Evolutionary conservation across 441 rosid genomes (phyloP).

Genomic region (Adansonia rubrostipa): DNA sequence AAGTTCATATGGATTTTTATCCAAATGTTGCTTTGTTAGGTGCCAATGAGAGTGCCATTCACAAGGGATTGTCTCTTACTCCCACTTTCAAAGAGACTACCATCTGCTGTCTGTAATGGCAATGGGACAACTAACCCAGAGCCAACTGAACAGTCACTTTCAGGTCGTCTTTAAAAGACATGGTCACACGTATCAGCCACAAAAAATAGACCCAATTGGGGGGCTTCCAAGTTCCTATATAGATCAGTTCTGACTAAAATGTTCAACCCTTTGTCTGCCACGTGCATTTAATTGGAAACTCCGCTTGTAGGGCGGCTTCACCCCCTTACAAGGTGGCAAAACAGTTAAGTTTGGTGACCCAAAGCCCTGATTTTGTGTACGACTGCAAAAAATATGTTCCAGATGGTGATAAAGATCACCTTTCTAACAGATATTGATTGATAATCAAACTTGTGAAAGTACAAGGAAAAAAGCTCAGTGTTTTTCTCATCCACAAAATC

Average conservation of each 20-base stretch:
- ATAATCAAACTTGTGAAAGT: not conserved
- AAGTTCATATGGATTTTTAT: slow-evolving; percentile 33
- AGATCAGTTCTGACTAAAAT: slow-evolving; percentile 12
- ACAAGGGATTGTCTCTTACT: slow-evolving; percentile 53
- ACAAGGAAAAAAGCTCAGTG: not conserved
- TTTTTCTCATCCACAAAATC: not conserved
- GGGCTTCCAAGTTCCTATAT: slow-evolving; percentile 2
- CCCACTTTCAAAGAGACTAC: slow-evolving; percentile 16
- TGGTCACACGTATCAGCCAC: slow-evolving; percentile 29
- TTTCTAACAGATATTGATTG: not conserved
- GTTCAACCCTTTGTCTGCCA: slow-evolving; percentile 29
- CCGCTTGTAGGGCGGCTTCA: slow-evolving; percentile 32
- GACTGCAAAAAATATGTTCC: not conserved
- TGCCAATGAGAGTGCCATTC: slow-evolving; percentile 41
- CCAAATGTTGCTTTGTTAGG: slow-evolving; percentile 32
- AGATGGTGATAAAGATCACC: not conserved
- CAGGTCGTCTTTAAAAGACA: slow-evolving; percentile 19
- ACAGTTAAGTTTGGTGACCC: slow-evolving; percentile 24
- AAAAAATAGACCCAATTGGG: slow-evolving; percentile 23
- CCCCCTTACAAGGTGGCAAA: slow-evolving; percentile 26
- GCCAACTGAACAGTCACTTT: slow-evolving; percentile 33
- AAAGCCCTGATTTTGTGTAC: not conserved
- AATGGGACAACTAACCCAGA: slow-evolving; percentile 29
- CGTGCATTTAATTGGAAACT: slow-evolving; percentile 40
- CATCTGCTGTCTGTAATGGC: slow-evolving; percentile 4